Conservation (phyloP, 257 asterid species). For the Orobanche coerulescens region DNA sequence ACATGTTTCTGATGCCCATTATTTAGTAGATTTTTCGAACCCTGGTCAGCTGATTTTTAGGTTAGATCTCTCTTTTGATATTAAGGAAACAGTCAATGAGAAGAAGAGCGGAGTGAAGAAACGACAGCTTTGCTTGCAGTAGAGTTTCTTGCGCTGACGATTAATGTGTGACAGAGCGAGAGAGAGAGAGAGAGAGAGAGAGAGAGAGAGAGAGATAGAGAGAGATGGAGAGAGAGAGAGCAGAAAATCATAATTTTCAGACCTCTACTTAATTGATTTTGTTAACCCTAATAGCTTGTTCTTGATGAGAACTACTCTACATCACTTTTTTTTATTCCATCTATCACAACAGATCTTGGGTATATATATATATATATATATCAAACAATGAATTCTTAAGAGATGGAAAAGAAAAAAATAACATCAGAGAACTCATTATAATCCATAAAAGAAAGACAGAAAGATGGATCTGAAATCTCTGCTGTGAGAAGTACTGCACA, state of each 20-base stretch:
- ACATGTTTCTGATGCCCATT: background rate
- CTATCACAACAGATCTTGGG: slow-evolving; percentile 34
- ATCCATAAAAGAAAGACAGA: slow-evolving; percentile 22
- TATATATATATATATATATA: too few species aligned
- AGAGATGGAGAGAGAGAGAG: too few species aligned
- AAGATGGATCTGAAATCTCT: too few species aligned
- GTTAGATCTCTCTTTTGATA: background rate
- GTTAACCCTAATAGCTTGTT: slow-evolving; percentile 21
- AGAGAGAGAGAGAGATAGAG: too few species aligned
- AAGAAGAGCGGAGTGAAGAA: background rate
- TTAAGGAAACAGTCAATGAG: background rate
- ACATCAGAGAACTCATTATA: background rate
- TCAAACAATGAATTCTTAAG: too few species aligned
- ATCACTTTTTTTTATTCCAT: slow-evolving; percentile 21
- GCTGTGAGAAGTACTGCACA: too few species aligned
- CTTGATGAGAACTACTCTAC: background rate
- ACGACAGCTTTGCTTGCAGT: slow-evolving; percentile 31
- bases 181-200: too few species aligned
- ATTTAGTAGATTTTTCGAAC: background rate
- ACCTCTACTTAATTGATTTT: too few species aligned
- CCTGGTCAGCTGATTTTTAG: background rate
- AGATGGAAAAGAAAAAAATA: too few species aligned
- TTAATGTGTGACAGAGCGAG: too few species aligned
- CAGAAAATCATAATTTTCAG: too few species aligned
- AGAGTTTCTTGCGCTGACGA: slow-evolving; percentile 24